Evolutionary conservation across 2,329 filamentous ascomycete genomes (phyloP), one percentile per base, ranked within the genome.

Genomic region (Harringtonia lauricola): DNA sequence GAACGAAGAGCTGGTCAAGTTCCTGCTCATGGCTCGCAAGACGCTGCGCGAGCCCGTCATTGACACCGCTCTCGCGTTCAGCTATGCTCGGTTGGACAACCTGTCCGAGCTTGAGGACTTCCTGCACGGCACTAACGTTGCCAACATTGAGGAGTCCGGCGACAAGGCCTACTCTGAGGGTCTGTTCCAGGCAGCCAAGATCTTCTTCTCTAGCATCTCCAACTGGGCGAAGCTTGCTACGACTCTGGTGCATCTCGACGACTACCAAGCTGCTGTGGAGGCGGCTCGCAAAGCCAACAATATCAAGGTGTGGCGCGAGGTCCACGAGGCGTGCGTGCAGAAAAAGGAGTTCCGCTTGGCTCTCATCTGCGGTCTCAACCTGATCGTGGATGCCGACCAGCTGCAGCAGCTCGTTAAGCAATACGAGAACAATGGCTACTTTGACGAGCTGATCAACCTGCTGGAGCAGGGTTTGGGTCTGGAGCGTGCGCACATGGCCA

Each of bases 201-300:
- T 98, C 59, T 98, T 96, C 76, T 98, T 81, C 70, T 87, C 80
- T 44, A 96, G 86, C 68, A 94, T 98, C 61, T 98, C 92, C 43
- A 98, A 98, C 76, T 98, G 92, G 92, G 90, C 90, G 44, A 98
- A 98, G 72, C 81, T 98, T 56, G 89, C 92, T 14, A 96, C 92
- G 12, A 98, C 92, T 12, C 77, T 96, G 48, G 92, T 98, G n/a
- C 88, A 96, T 63, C 79, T 98, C 8, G 84, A 82, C 52, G 92
- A 98, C 55, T 96, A 98, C 70, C 94, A 98, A 65, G 87, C 87
- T 54, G 92, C 92, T 37, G 92, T 98, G 35, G 92, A 98, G 63
- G 95, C 88, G 58, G 92, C 94, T 22, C 86, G 92, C 62, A 96
- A 98, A 70, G 92, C 92, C 56, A 98, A 96, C 73, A 96, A 87